Conservation (phyloP, 257 asterid species). For the Solanum lycopersicoides region DNA sequence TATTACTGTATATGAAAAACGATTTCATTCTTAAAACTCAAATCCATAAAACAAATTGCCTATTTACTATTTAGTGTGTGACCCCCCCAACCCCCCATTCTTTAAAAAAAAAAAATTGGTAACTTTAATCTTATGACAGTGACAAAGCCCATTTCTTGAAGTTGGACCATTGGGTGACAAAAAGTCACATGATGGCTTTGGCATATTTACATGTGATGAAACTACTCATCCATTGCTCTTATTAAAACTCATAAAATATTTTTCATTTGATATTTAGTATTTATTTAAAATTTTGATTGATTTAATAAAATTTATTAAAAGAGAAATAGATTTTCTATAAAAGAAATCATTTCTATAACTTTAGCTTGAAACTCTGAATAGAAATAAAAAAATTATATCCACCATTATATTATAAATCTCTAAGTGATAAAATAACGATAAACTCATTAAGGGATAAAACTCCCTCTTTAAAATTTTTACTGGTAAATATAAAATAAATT, state of each 20-base stretch:
- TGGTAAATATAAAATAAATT: background rate
- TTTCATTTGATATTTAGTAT: background rate
- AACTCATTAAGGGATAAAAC: background rate
- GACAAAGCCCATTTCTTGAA: background rate
- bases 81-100: fast-evolving
- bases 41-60: no score
- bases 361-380: background rate
- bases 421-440: background rate
- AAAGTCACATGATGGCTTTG: background rate
- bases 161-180: background rate
- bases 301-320: background rate
- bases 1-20: no score
- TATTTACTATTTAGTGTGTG: no score
- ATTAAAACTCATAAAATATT: no score
- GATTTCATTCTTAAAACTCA: no score
- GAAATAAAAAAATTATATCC: background rate
- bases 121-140: background rate
- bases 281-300: background rate
- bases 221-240: background rate
- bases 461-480: background rate
- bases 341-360: background rate
- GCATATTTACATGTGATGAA: background rate
- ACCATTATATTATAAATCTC: background rate
- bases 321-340: background rate
- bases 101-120: background rate